Conservation (phyloP, 1,284 basidiomycete species). For the Garcileccinum viscosum region DNA sequence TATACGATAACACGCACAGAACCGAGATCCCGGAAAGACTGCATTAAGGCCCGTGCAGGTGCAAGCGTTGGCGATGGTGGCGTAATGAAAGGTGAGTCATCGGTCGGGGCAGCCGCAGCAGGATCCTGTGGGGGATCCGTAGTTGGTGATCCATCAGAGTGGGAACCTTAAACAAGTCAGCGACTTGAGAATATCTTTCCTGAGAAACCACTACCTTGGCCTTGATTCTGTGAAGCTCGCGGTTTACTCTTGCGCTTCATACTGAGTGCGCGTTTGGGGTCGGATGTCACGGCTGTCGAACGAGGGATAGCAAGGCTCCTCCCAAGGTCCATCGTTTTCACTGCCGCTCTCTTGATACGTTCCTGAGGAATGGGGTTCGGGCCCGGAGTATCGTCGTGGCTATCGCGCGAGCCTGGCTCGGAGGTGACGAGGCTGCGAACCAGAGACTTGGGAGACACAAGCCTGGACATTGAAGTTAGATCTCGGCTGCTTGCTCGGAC, state of each 20-base stretch:
- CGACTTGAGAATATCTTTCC: background rate
- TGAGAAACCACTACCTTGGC: constrained; percentile 31
- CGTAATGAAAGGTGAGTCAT: constrained; percentile 80
- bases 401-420: constrained; percentile 25
- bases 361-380: constrained; percentile 53
- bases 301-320: constrained; percentile 54
- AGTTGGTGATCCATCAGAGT: constrained; percentile 18
- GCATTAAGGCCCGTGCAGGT: constrained; percentile 50
- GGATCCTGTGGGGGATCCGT: constrained; percentile 19
- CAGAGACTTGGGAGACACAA: constrained; percentile 32
- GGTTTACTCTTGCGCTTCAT: constrained; percentile 57
- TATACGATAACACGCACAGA: constrained; percentile 55
- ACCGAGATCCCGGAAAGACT: constrained; percentile 65
- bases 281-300: constrained; percentile 38
- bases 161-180: constrained; percentile 25
- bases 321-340: constrained; percentile 63
- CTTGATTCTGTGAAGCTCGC: constrained; percentile 38
- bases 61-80: constrained; percentile 68
- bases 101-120: constrained; percentile 36
- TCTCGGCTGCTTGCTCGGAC: constrained; percentile 15
- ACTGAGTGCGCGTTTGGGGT: constrained; percentile 60
- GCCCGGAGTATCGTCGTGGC: constrained; percentile 36
- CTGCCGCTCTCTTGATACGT: constrained; percentile 48
- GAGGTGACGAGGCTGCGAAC: constrained; percentile 26
- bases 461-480: constrained; percentile 32